Evolutionary conservation across 78 protist species (phyloP), one percentile per base, ranked within the genome.

Genomic region (Speleostelium caveatum): DNA sequence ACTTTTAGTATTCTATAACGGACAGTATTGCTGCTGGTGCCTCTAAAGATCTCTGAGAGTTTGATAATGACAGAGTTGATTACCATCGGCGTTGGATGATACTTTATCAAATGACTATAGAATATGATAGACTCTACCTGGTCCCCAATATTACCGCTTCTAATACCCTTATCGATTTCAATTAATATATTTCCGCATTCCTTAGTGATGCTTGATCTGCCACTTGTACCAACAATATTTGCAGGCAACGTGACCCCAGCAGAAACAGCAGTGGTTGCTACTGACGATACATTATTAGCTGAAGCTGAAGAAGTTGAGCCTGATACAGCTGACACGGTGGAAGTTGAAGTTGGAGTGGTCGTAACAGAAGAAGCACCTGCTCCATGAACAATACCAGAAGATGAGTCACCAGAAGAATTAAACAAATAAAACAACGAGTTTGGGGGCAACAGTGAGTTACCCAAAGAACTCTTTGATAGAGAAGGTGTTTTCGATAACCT

Each of bases 151-250:
- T 83, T 83, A 24, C 67, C 66, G 39, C 78, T 68, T 83, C 91
- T 67, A 33, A 75, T 86, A 38, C 93, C 93, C 53, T 75, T 74
- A 32, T 75, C 76, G 33, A 86, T 74, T 17, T 86, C 93, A 72
- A 86, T 53, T 28, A 86, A 55, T 21, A 86, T 75, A 42, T 53
- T 55, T 14, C 65, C 55, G 24, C 85, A 86, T 26, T 74, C 92
- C 35, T 55, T 71, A 3, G 66, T 85, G 19, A 73, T 76, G 16
- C 68, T 79, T 67, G 61, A 67, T 24, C 28, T 68, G 0, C 56
- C 55, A 32, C 45, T 55, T 6, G 30, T 19, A 2, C 28, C 66
- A 14, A 61, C 35, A 26, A 58, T 35, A 85, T 53, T 49, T n/a
- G 19, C 19, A 22, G 21, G 10, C 0, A 41, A 42, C 14, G 42